Conservation (phyloP, 2,329 filamentous ascomycete species). For the Trichophyton mentagrophytes region DNA sequence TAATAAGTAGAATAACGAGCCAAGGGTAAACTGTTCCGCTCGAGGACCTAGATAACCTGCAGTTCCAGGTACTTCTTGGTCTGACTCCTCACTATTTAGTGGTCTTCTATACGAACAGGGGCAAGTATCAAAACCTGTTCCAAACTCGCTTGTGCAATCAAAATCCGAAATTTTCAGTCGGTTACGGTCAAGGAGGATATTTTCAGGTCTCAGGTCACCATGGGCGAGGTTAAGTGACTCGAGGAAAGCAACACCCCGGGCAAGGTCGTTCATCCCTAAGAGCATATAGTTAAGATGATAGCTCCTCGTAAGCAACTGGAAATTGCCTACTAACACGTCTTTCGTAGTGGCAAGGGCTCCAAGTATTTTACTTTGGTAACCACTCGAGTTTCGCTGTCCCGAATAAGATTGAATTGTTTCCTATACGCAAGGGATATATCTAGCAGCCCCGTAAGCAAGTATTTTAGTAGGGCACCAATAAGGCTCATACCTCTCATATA, state of each 20-base stretch:
- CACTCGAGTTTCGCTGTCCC: neutral
- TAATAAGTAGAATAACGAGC: slow-evolving; percentile 23
- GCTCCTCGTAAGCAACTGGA: too few species aligned
- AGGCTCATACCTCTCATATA: slow-evolving; percentile 17
- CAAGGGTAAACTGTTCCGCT: slow-evolving; percentile 23
- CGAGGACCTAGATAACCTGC: slow-evolving; percentile 18
- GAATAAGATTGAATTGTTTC: neutral
- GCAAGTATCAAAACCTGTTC: slow-evolving; percentile 18
- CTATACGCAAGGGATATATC: slow-evolving; percentile 9
- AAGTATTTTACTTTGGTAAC: slow-evolving; percentile 15
- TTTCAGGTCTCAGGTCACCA: slow-evolving; percentile 22
- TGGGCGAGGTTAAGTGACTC: slow-evolving; percentile 23
- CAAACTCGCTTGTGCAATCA: slow-evolving; percentile 19
- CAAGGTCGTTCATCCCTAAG: slow-evolving; percentile 20
- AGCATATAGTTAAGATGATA: too few species aligned
- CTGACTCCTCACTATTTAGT: slow-evolving; percentile 10
- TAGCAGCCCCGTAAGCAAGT: neutral
- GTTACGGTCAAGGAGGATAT: slow-evolving; percentile 21
- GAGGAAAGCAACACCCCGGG: slow-evolving; percentile 22
- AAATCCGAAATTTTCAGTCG: slow-evolving; percentile 21
- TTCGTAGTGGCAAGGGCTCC: slow-evolving; percentile 19
- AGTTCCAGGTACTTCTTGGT: slow-evolving; percentile 7
- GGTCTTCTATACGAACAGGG: slow-evolving; percentile 18
- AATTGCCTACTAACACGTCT: slow-evolving; percentile 12
- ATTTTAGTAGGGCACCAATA: neutral